Percentiles rank a stretch among this genome's conserved stretches.
These are phyloP conservation scores for Dalbergia cochinchinensis DNA, from an alignment of 306 rosid genomes.

Conservation along the genomic window DNA sequence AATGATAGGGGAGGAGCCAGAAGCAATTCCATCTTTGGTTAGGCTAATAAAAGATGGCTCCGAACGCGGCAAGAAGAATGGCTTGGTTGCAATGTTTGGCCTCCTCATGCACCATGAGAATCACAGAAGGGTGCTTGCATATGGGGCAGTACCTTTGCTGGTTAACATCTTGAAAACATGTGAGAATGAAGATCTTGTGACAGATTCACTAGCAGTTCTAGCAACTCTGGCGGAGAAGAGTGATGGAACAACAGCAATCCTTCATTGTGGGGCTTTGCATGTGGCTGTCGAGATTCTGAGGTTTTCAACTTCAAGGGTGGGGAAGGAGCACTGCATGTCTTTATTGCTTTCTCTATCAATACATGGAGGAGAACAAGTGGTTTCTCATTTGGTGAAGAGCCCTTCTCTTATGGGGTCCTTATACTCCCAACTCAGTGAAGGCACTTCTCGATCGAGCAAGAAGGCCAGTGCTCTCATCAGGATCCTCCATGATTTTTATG, in stretches of 20 bases:
- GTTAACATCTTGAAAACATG: conserved; percentile 49
- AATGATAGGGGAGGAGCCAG: conserved; percentile 63
- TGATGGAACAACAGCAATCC: conserved; percentile 60
- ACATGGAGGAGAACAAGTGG: conserved; percentile 65
- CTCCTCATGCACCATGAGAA: conserved; percentile 63
- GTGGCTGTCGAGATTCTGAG: conserved; percentile 52
- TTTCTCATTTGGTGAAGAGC: conserved; percentile 62
- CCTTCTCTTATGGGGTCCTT: conserved; percentile 70
- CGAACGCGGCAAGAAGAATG: conserved; percentile 67
- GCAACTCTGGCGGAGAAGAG: conserved; percentile 69
- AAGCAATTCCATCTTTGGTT: conserved; percentile 65
- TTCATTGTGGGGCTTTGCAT: conserved; percentile 52
- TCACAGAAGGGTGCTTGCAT: conserved; percentile 57
- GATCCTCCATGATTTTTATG: conserved; percentile 70
- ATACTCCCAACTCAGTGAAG: conserved; percentile 68
- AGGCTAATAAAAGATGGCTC: conserved; percentile 57
- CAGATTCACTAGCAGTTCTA: conserved; percentile 74
- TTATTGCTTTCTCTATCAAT: conserved; percentile 70
- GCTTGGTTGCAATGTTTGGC: conserved; percentile 73
- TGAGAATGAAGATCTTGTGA: conserved; percentile 59
- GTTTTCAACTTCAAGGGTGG: conserved; percentile 61
- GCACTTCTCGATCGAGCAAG: conserved; percentile 69
- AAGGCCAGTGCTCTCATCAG: conserved; percentile 77
- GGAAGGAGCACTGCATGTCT: conserved; percentile 71
- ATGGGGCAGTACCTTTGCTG: conserved; percentile 64